Evolutionary conservation across 1,284 basidiomycete species (phyloP).

Genomic region (Apiotrichum montevideense): DNA sequence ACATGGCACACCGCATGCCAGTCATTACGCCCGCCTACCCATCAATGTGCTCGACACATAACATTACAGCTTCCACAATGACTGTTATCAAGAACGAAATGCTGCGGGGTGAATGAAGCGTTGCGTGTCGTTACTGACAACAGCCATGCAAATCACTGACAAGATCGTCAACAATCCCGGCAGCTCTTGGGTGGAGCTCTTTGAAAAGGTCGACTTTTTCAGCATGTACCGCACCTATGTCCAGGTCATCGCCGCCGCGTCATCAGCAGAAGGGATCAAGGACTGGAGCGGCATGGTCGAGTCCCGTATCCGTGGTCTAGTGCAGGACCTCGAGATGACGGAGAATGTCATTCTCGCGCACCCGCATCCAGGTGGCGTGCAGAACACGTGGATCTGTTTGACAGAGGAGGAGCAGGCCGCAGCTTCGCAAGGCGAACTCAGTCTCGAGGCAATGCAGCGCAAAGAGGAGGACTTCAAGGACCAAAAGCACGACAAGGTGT

Average conservation of each 20-base stretch:
- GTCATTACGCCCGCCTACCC: slow-evolving; percentile 99
- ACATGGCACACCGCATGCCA: slow-evolving; percentile 96
- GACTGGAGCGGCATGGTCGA: slow-evolving; percentile 99
- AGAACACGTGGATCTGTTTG: slow-evolving; percentile 75
- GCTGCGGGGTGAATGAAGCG: slow-evolving; percentile 53
- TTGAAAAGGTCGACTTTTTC: slow-evolving; percentile 94
- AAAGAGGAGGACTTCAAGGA: slow-evolving; percentile 74
- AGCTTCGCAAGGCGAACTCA: slow-evolving; percentile 84
- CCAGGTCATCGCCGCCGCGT: slow-evolving; percentile 91
- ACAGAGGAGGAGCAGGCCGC: slow-evolving; percentile 78
- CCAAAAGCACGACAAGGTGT: slow-evolving; percentile 70
- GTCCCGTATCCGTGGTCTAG: slow-evolving; percentile 87
- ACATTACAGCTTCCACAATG: slow-evolving; percentile 91
- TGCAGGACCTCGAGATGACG: slow-evolving; percentile 95
- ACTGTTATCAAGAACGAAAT: slow-evolving; percentile 96
- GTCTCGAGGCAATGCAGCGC: slow-evolving; percentile 63
- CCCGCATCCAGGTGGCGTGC: slow-evolving; percentile 91
- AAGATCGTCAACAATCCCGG: slow-evolving; percentile 64
- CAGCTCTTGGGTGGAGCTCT: slow-evolving; percentile 85
- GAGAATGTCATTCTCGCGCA: slow-evolving; percentile 87
- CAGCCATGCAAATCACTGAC: slow-evolving; percentile 84
- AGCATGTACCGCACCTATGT: slow-evolving; percentile 95
- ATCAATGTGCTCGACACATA: slow-evolving; percentile 99
- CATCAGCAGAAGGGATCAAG: slow-evolving; percentile 74
- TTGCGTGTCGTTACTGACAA: no score